A percentile compares a stretch with the other conserved stretches of the same genome.
phyloP scores from a whole-genome alignment of 192 early-diverging fungal genomes.

The Geranomyces variabilis region DNA sequence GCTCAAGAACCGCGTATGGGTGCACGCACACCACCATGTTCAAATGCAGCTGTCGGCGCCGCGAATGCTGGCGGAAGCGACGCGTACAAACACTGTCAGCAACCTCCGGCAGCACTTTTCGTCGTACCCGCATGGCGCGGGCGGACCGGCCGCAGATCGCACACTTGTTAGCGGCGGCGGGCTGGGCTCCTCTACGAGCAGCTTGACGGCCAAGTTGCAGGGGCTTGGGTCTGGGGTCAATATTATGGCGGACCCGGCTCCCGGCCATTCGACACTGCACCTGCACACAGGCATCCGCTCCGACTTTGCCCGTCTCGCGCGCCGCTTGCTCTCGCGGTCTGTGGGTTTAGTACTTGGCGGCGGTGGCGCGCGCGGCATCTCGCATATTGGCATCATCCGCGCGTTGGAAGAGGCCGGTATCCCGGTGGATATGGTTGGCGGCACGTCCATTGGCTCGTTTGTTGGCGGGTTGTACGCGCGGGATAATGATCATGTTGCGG shows the following conservation, averaged over 20 bases:
- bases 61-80: conserved; percentile 33
- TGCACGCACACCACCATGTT: conserved; percentile 97
- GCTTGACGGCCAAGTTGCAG: background rate
- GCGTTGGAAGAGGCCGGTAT: conserved; percentile 97
- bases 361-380: conserved; percentile 94
- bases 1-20: conserved; percentile 91
- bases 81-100: conserved; percentile 38
- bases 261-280: conserved; percentile 20
- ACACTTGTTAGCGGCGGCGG: too few species aligned
- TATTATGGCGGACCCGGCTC: background rate
- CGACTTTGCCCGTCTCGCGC: conserved; percentile 80
- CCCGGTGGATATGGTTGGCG: conserved; percentile 96
- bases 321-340: conserved; percentile 88
- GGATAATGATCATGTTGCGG: conserved; percentile 83
- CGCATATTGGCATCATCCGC: conserved; percentile 88
- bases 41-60: conserved; percentile 50
- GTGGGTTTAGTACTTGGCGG: conserved; percentile 95
- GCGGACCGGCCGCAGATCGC: background rate
- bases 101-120: conserved; percentile 50
- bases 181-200: background rate
- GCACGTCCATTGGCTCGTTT: conserved; percentile 96
- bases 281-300: conserved; percentile 49
- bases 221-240: background rate
- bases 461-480: conserved; percentile 92
- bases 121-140: conserved; percentile 12